Evolutionary conservation across 2,329 filamentous ascomycete genomes (phyloP).

Genomic region (Verticillium klebahnii): DNA sequence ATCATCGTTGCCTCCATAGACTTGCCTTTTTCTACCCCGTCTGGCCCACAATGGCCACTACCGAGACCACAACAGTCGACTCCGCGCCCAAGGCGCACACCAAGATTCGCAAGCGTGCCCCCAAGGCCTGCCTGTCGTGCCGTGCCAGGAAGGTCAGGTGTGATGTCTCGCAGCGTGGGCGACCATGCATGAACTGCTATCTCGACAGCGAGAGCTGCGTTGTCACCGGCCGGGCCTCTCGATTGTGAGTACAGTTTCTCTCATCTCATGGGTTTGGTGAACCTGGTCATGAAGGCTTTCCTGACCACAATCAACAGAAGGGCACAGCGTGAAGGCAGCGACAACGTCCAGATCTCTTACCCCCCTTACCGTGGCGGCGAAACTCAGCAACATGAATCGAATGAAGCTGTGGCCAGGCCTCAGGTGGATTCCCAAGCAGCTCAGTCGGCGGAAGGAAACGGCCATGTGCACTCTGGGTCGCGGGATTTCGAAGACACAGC

Average conservation of each 20-base stretch:
- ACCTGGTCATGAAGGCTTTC: not conserved
- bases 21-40: not conserved
- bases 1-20: not conserved
- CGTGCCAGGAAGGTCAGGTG: conserved; percentile 46
- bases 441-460: not conserved
- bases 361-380: conserved; percentile 16
- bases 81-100: conserved; percentile 24
- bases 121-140: conserved; percentile 48
- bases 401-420: not conserved
- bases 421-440: not conserved
- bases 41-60: conserved; percentile 6
- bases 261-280: no score
- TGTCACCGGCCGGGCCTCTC: conserved; percentile 33
- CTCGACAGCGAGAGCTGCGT: conserved; percentile 42
- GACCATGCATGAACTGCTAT: conserved; percentile 48
- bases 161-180: conserved; percentile 42
- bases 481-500: not conserved
- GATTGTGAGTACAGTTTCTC: conserved; percentile 25
- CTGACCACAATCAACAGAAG: conserved; percentile 18
- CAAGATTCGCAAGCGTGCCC: conserved; percentile 38
- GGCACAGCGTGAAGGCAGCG: conserved; percentile 20
- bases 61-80: conserved; percentile 16
- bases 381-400: not conserved
- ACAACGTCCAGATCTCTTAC: conserved; percentile 21
- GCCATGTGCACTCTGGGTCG: not conserved